Base-by-base conservation (phyloP, 2,329 filamentous ascomycete species). In the Exophiala dermatitidis region DNA sequence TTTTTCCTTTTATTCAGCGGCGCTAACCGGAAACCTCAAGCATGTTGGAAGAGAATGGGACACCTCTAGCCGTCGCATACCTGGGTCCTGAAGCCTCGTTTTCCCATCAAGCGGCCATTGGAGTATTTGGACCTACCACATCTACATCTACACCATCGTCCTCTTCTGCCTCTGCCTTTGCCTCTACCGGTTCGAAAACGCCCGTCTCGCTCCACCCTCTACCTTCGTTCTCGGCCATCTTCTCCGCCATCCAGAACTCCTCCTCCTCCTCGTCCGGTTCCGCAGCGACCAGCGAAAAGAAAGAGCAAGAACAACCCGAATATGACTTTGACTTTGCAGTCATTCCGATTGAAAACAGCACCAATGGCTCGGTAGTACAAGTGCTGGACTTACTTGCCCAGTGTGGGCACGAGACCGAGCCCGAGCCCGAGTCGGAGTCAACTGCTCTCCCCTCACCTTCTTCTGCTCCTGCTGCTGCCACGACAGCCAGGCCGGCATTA, bases 261-360 rank as follows among this genome's bases (percentile, higher is more conserved):
- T 81, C 81, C 56, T 66, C 71, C n/a, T 50, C 60, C 42, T 62
- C 63, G 3, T 63, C 63, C 28, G 2, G 19, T 34, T 42, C 38
- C 12, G 29, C 47, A 7, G 36, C 43, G n/a, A 10, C 37, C 4
- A 28, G 19, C 38, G 4, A 3, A 2, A 26, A 41, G 19, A 26
- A 41, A 41, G n/a, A 10, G 5, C n/a, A 26, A 26, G 12, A 5
- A 6, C 38, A 41, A 9, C 5, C 26, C 81, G 71, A 78, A 48
- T 84, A 84, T 52, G 93, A 30, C 5, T 41, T 81, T 81, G 71
- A 78, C 48, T 84, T 84, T 52, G 93, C 90, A 61, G 86, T 97
- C 32, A 86, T 96, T 1, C 93, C 93, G 4, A 90, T 95, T 70
- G 91, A 97, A 68, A 98, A 98, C 74, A 94, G 88, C 38, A 91